These are phyloP conservation scores for Coemansia sp. DNA, from an alignment of 192 early-diverging fungal species.

Conservation along the genomic window DNA sequence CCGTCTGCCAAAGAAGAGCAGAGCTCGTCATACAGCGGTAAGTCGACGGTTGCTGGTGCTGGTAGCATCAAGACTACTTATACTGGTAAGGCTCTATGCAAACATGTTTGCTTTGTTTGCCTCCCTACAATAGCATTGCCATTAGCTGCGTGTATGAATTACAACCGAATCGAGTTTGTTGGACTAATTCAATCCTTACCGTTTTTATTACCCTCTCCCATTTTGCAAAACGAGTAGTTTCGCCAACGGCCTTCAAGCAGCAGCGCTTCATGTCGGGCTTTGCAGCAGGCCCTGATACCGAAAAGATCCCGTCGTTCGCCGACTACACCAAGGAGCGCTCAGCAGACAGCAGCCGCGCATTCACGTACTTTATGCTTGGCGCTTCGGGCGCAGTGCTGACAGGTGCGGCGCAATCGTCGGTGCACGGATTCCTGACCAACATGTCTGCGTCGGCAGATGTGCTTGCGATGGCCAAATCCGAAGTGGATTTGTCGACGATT, in stretches of 20 bases:
- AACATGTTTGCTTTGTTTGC: too few relatives aligned
- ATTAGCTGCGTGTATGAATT: too few relatives aligned
- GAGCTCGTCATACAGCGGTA: constrained; percentile 26
- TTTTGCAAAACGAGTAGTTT: constrained; percentile 8
- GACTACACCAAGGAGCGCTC: constrained; percentile 74
- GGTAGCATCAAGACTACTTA: constrained; percentile 32
- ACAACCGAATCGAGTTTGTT: too few relatives aligned
- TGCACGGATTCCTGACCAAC: constrained; percentile 74
- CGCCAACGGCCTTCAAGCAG: constrained; percentile 43
- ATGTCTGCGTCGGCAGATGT: constrained; percentile 98
- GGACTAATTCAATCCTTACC: neutral
- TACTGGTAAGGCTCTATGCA: constrained; percentile 34
- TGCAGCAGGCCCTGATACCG: constrained; percentile 60
- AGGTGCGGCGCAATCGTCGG: constrained; percentile 84
- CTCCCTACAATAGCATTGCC: too few relatives aligned
- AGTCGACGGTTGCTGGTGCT: constrained; percentile 30
- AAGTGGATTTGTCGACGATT: constrained; percentile 87
- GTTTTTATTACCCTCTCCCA: constrained; percentile 2
- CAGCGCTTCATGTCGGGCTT: constrained; percentile 57
- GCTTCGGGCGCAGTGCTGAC: constrained; percentile 81
- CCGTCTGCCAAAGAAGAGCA: constrained; percentile 26
- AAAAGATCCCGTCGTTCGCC: constrained; percentile 71
- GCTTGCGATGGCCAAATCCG: constrained; percentile 95
- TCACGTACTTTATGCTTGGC: constrained; percentile 95
- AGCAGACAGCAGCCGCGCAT: constrained; percentile 66